Percentiles rank a stretch among this genome's conserved stretches.
Conservation (phyloP, 495 filamentous ascomycete species). For the Penicillium coprophilum region DNA sequence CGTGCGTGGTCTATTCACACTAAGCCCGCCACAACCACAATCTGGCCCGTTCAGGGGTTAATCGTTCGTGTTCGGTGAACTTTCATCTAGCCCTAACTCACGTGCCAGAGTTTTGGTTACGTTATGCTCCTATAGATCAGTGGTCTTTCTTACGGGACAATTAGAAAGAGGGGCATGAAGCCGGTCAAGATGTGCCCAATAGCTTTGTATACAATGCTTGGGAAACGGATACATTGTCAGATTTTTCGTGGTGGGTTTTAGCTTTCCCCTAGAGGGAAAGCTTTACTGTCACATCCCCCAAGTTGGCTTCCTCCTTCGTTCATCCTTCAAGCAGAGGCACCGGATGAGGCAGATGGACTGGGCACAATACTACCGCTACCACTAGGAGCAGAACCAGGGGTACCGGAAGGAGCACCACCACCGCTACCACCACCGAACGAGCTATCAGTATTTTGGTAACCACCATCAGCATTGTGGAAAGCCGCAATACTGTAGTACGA, state of each 20-base stretch:
- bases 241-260: not conserved
- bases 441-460: constrained; percentile 33
- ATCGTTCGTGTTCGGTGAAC: not conserved
- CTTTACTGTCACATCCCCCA: too few species aligned
- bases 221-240: too few species aligned
- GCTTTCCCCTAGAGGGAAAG: not conserved
- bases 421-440: constrained; percentile 9
- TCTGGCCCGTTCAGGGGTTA: not conserved
- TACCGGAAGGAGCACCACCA: constrained; percentile 22
- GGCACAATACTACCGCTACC: constrained; percentile 8
- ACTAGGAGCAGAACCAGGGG: constrained; percentile 13
- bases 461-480: constrained; percentile 35
- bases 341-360: not conserved
- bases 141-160: too few species aligned
- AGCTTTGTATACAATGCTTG: too few species aligned
- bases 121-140: not conserved
- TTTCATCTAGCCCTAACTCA: not conserved
- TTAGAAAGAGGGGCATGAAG: not conserved
- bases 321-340: not conserved
- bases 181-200: too few species aligned
- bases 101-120: not conserved
- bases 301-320: not conserved
- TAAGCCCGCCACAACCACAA: not conserved
- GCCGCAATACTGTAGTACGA: constrained; percentile 41
- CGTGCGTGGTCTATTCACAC: not conserved